A percentile compares a stretch with the other conserved stretches of the same genome.
These are phyloP conservation scores for Solanum bukasovii DNA, from an alignment of 257 asterid genomes.

Conservation along the genomic window DNA sequence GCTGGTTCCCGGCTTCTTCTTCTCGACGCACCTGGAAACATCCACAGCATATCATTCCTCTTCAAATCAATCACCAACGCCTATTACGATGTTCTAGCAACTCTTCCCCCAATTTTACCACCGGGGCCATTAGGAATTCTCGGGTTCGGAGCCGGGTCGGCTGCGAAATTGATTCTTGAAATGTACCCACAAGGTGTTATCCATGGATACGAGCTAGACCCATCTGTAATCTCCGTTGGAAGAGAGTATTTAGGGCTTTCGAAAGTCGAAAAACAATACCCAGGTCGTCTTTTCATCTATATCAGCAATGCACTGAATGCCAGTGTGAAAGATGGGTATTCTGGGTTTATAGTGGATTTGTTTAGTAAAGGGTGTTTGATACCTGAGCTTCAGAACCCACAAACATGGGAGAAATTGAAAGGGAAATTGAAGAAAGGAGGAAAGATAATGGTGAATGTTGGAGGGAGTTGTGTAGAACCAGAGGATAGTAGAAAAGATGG, in stretches of 20 bases:
- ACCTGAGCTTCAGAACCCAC: slow-evolving; percentile 58
- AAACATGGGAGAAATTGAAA: slow-evolving; percentile 64
- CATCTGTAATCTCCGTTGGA: slow-evolving; percentile 64
- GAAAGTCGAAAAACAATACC: slow-evolving; percentile 43
- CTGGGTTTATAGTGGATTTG: slow-evolving; percentile 63
- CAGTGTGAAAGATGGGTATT: slow-evolving; percentile 37
- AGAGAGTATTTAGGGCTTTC: slow-evolving; percentile 64
- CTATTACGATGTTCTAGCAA: slow-evolving; percentile 80
- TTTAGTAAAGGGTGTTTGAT: slow-evolving; percentile 63
- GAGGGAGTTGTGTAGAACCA: slow-evolving; percentile 89
- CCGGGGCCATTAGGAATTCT: slow-evolving; percentile 77
- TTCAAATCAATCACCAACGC: slow-evolving; percentile 59
- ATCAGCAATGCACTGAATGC: slow-evolving; percentile 57
- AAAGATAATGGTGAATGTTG: slow-evolving; percentile 84
- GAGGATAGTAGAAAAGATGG: slow-evolving; percentile 75
- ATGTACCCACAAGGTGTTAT: slow-evolving; percentile 34
- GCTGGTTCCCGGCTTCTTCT: slow-evolving; percentile 81
- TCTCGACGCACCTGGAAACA: slow-evolving; percentile 89
- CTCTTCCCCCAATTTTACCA: slow-evolving; percentile 66
- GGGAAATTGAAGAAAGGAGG: slow-evolving; percentile 47
- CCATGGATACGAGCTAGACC: slow-evolving; percentile 89
- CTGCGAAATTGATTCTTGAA: slow-evolving; percentile 55
- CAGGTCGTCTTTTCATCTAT: slow-evolving; percentile 40
- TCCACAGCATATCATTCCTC: slow-evolving; percentile 78
- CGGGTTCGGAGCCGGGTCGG: slow-evolving; percentile 92